Evolutionary conservation across 441 rosid species (phyloP).

Genomic region (Populus hybrid): DNA sequence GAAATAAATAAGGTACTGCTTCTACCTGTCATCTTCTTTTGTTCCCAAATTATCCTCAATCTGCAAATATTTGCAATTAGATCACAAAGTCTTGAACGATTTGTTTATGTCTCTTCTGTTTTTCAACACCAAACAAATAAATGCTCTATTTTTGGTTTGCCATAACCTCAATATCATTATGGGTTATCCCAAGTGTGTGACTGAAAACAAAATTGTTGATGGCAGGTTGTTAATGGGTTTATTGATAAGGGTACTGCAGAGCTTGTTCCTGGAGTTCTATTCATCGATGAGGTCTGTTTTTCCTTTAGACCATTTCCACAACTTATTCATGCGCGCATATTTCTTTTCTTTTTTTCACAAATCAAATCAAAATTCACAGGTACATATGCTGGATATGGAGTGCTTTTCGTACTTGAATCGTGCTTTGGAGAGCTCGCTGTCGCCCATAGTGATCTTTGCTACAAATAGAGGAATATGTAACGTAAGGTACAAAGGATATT

Average conservation of each 20-base stretch:
- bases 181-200: neutral
- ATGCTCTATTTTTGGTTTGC: neutral
- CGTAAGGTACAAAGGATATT: constrained; percentile 57
- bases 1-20: constrained; percentile 84
- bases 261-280: constrained; percentile 95
- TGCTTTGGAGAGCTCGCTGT: constrained; percentile 89
- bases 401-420: constrained; percentile 95
- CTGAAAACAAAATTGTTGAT: constrained; percentile 17
- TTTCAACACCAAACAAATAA: neutral
- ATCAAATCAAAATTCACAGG: constrained; percentile 42
- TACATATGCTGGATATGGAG: constrained; percentile 99
- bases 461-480: constrained; percentile 96
- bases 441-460: constrained; percentile 96
- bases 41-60: neutral
- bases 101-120: neutral
- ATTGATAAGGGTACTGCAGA: constrained; percentile 97
- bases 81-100: neutral
- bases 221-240: constrained; percentile 90
- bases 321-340: neutral
- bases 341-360: neutral
- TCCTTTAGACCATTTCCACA: constrained; percentile 3
- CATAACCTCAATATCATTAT: neutral
- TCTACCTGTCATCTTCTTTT: neutral
- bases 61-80: neutral
- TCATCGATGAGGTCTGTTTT: constrained; percentile 80